phyloP scores from a whole-genome alignment of 2,329 filamentous ascomycete genomes.

The Apiospora sp. region DNA sequence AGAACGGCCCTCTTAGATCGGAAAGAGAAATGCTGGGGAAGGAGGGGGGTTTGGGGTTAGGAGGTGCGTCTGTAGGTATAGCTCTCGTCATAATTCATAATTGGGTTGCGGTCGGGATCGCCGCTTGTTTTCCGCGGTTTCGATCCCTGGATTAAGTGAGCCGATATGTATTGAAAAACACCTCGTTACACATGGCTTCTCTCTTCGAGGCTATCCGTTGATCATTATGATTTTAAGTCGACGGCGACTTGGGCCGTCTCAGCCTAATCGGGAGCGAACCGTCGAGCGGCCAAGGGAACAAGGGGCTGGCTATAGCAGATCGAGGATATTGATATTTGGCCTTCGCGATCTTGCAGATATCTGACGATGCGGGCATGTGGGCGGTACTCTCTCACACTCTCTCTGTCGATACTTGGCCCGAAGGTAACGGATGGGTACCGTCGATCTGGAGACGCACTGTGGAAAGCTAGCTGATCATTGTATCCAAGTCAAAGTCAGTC shows the following conservation, averaged over 20 bases:
- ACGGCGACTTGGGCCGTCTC: background rate
- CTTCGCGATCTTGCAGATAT: background rate
- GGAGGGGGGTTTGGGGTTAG: too few species aligned
- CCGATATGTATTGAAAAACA: background rate
- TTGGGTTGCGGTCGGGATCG: constrained; percentile 13
- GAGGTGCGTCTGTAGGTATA: background rate
- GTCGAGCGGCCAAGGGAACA: background rate
- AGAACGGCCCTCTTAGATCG: background rate
- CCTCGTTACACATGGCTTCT: background rate
- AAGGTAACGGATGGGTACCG: background rate
- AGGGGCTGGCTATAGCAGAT: constrained; percentile 1
- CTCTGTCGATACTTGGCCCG: background rate
- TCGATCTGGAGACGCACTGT: background rate
- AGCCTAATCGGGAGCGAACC: background rate
- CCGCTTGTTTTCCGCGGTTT: background rate
- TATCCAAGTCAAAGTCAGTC: background rate
- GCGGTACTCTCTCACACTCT: background rate
- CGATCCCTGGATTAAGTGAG: background rate
- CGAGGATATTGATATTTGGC: background rate
- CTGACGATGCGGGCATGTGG: background rate
- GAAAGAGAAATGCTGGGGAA: background rate
- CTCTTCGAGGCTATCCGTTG: background rate
- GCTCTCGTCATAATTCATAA: background rate
- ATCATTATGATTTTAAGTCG: background rate
- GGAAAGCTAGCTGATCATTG: background rate